These are phyloP conservation scores for Cardamine occulta DNA, from an alignment of 345 rosid species.

Conservation along the genomic window DNA sequence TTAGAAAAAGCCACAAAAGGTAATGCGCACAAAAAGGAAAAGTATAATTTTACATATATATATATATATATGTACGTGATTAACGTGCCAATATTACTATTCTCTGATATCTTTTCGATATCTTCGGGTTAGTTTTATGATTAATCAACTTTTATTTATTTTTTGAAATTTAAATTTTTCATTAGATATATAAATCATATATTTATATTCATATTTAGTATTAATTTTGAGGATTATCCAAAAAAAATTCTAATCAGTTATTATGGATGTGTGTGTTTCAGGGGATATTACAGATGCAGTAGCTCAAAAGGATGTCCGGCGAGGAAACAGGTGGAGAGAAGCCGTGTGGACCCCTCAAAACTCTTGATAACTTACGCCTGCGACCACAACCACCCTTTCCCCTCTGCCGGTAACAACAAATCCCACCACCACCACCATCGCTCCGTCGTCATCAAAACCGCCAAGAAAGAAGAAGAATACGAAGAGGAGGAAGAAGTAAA, in stretches of 20 bases:
- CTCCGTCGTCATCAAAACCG: conserved; percentile 43
- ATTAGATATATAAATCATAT: neutral
- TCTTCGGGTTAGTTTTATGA: neutral
- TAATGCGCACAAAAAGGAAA: conserved; percentile 40
- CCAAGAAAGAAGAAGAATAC: conserved; percentile 37
- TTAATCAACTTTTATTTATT: neutral
- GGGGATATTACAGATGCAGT: conserved; percentile 83
- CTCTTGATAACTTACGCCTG: conserved; percentile 66
- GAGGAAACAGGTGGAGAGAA: conserved; percentile 79
- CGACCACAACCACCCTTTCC: conserved; percentile 70
- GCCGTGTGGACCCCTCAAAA: conserved; percentile 66
- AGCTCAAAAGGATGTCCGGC: conserved; percentile 86
- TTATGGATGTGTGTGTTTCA: conserved; percentile 21
- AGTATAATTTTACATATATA: conserved; percentile 8
- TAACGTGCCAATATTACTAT: conserved; percentile 38
- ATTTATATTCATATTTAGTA: too few species aligned
- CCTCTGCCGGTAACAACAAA: conserved; percentile 48
- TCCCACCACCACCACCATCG: conserved; percentile 48
- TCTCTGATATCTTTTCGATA: neutral
- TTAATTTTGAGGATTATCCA: too few species aligned
- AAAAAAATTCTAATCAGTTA: neutral
- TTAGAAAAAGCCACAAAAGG: conserved; percentile 18
- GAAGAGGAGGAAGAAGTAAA: conserved; percentile 34
- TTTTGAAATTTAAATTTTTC: neutral
- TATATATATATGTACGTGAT: conserved; percentile 30